Conservation (phyloP, 352 stramenopile species). For the Phytophthora vignae region DNA sequence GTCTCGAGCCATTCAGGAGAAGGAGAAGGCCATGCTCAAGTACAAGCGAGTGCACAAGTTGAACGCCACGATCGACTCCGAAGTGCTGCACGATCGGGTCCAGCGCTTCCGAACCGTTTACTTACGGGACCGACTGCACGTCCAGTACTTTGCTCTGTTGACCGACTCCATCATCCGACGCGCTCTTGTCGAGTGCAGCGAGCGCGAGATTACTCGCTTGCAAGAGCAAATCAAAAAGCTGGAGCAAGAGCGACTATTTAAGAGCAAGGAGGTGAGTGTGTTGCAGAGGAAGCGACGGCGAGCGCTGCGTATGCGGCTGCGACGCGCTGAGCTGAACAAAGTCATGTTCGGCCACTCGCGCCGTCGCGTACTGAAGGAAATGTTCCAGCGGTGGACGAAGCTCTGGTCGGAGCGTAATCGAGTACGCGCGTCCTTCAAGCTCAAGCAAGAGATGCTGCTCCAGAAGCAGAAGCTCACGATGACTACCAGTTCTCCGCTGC, state of each 20-base stretch:
- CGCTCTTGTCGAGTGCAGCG: slow-evolving; percentile 54
- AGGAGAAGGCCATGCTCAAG: slow-evolving; percentile 41
- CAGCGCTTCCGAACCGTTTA: slow-evolving; percentile 76
- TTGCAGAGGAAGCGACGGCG: slow-evolving; percentile 63
- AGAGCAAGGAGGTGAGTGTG: slow-evolving; percentile 58
- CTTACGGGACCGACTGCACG: slow-evolving; percentile 61
- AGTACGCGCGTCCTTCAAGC: slow-evolving; percentile 68
- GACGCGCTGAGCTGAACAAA: slow-evolving; percentile 56
- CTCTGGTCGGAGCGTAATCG: slow-evolving; percentile 63
- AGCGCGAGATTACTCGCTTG: slow-evolving; percentile 51
- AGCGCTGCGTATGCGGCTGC: slow-evolving; percentile 50
- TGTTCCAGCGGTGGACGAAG: slow-evolving; percentile 70
- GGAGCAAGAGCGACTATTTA: slow-evolving; percentile 50
- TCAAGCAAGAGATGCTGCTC: slow-evolving; percentile 70
- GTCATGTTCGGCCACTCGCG: slow-evolving; percentile 60
- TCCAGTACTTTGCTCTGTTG: slow-evolving; percentile 63
- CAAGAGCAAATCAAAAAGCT: slow-evolving; percentile 44
- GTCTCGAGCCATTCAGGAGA: slow-evolving; percentile 39
- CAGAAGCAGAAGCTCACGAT: slow-evolving; percentile 54
- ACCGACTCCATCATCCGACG: slow-evolving; percentile 63
- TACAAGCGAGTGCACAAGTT: slow-evolving; percentile 59
- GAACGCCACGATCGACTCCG: slow-evolving; percentile 74
- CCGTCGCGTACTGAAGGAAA: slow-evolving; percentile 44
- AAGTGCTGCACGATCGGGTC: slow-evolving; percentile 67
- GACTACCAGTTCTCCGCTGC: slow-evolving; percentile 23